Conservation (phyloP, 768 basidiomycete genomes). For the Tricholoma sp. region DNA sequence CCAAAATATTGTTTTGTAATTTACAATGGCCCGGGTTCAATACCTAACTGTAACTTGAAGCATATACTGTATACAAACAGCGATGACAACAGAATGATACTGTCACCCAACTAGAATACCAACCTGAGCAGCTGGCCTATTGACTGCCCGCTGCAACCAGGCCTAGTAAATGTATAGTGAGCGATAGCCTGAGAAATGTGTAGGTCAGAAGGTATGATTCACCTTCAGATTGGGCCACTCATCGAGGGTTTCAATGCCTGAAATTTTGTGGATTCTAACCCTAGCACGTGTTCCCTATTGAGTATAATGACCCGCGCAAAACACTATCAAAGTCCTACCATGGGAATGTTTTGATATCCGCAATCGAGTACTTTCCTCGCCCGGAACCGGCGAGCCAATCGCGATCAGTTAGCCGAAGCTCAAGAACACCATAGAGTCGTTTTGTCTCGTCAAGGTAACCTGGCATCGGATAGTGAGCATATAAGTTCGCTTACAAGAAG, state of each 20-base stretch:
- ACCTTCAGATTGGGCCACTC: constrained; percentile 19
- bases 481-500: background rate
- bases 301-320: background rate
- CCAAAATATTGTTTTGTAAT: no score
- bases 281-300: constrained; percentile 25
- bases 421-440: constrained; percentile 75
- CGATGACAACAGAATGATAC: background rate
- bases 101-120: background rate
- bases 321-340: constrained; percentile 38
- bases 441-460: constrained; percentile 79
- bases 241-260: constrained; percentile 25
- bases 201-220: background rate
- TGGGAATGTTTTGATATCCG: constrained; percentile 64
- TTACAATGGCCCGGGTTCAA: no score
- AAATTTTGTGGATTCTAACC: constrained; percentile 44
- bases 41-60: no score
- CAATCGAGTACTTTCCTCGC: constrained; percentile 62
- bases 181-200: no score
- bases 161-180: constrained; percentile 2
- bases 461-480: constrained; percentile 16
- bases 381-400: constrained; percentile 81
- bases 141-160: constrained; percentile 9
- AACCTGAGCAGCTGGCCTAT: constrained; percentile 7
- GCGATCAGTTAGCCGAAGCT: constrained; percentile 62
- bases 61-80: no score